Conservation (phyloP, 805 yeast species). For the Monosporozyma solicola region DNA sequence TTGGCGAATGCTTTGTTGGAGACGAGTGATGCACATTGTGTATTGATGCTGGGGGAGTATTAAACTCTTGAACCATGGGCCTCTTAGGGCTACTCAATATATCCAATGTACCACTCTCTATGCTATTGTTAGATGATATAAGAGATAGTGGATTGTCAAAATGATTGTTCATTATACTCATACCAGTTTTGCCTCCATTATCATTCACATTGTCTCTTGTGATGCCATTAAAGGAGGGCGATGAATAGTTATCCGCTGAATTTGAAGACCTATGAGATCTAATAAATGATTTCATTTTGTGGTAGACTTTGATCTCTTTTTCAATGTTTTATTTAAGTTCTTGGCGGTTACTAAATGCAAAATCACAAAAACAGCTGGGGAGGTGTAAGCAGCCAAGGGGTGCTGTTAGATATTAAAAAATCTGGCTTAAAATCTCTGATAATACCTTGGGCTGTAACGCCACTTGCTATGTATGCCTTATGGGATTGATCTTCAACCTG, state of each 20-base stretch:
- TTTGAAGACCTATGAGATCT: slow-evolving; percentile 32
- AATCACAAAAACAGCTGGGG: not conserved
- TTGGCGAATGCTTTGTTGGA: slow-evolving; percentile 13
- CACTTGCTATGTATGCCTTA: not conserved
- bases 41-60: slow-evolving; percentile 8
- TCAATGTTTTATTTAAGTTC: not conserved
- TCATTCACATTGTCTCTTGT: not conserved
- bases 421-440: not conserved
- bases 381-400: not conserved
- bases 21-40: slow-evolving; percentile 6
- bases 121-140: not conserved
- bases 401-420: not conserved
- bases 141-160: slow-evolving; percentile 1
- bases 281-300: slow-evolving; percentile 32
- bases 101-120: not conserved
- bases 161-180: not conserved
- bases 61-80: not conserved
- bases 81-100: not conserved
- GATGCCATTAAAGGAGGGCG: not conserved
- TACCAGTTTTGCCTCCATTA: not conserved
- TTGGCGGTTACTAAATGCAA: not conserved
- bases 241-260: slow-evolving; percentile 17
- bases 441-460: not conserved
- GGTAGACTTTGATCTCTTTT: not conserved
- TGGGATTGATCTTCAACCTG: not conserved